Evolutionary conservation across 805 yeast species (phyloP), one percentile per base, ranked within the genome.

Genomic region (Candida patagonica): DNA sequence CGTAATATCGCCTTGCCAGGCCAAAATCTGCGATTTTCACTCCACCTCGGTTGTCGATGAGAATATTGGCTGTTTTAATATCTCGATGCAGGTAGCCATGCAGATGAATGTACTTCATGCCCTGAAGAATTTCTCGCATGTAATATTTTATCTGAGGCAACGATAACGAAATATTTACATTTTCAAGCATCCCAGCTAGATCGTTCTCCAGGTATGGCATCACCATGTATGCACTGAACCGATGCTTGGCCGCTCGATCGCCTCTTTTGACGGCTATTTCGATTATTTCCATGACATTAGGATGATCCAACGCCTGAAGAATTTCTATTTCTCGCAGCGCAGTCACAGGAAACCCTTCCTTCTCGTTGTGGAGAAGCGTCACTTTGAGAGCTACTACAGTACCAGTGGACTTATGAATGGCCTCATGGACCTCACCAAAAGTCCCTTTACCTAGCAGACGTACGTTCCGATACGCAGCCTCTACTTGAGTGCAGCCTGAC

Each of bases 21-120:
- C 99, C 98, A 59, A 92, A 94, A 62, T 92, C 99, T 2, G 96
- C 98, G 35, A 92, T 75, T 54, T 89, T 89, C 27, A 94, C 67
- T 6, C 75, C 64, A 1, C 98, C 98, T 38, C 68, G 63, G 38
- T 68, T 73, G 52, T 82, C 88, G 6, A 92, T 70, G 27, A 92
- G 69, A 25, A 92, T 82, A 53, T 92, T 92, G n/a, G 98, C 95
- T 0, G 97, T 87, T 60, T 92, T 92, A 43, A 92, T 84, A 55
- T 92, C 99, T 42, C 99, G 71, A 59, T 92, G 99, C 58, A 80
- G 51, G 54, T 70, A 69, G 47, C 73, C 60, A 48, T 61, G 51
- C 34, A 56, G 62, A 55, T 92, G 99, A 23, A 92, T 74, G 54
- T 79, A 92, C 44, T 82, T 75, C 27, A 92, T 70, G 6, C 97